Percentiles rank a stretch among this genome's conserved stretches.
Conservation (phyloP, 257 asterid species). For the Solanum virginianum region DNA sequence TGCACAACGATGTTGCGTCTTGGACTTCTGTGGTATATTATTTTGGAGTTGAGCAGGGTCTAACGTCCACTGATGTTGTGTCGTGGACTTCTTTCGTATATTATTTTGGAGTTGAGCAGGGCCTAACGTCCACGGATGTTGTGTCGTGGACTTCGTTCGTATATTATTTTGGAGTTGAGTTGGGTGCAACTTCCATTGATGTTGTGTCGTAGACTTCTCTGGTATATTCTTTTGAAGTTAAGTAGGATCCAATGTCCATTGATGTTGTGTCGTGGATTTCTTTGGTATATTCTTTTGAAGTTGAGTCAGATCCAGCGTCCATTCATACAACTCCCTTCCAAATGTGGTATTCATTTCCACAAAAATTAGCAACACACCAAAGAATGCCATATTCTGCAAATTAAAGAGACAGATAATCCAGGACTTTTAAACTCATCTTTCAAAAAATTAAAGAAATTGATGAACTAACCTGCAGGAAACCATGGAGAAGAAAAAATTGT, state of each 20-base stretch:
- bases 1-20: constrained; percentile 57
- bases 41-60: constrained; percentile 14
- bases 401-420: background rate
- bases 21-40: constrained; percentile 72
- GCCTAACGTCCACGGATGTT: background rate
- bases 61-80: background rate
- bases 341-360: background rate
- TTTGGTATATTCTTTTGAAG: too few relatives aligned
- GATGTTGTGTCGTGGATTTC: constrained; percentile 41
- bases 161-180: too few relatives aligned
- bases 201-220: too few relatives aligned
- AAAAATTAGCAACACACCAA: background rate
- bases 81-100: constrained; percentile 7
- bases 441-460: background rate
- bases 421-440: background rate
- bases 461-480: background rate
- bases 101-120: background rate
- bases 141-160: too few relatives aligned
- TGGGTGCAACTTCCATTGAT: too few relatives aligned
- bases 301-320: constrained; percentile 5
- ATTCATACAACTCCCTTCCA: background rate
- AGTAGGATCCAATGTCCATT: too few relatives aligned
- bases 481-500: background rate
- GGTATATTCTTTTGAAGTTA: too few relatives aligned
- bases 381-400: background rate